Evolutionary conservation across 352 stramenopile species (phyloP), one percentile per base, ranked within the genome.

Genomic region (Phytophthora uliginosa): DNA sequence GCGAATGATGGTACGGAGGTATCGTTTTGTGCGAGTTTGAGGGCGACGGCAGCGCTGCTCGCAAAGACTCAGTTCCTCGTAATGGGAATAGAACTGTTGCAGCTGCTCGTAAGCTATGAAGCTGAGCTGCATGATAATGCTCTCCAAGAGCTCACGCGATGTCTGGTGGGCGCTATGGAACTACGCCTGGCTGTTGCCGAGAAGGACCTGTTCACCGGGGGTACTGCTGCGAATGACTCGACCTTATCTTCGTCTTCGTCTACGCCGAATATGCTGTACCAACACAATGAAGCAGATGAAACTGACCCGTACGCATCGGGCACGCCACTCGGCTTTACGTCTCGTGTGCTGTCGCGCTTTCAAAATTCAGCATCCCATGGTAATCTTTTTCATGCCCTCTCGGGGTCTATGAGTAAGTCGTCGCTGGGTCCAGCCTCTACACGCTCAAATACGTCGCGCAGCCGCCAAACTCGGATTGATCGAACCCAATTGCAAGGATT

Each of bases 301-400:
- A 13, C 52, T 34, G 51, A 66, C 9, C 28, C 52, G 18, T 82
- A 78, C 22, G 50, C 55, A 20, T 63, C 76, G 15, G 66, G 62
- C 4, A 66, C 69, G 34, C 42, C 69, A 7, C 59, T 79, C 36
- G 67, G 81, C 7, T 94, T 95, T 62, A 93, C 86, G 2, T 92
- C 86, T n/a, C 82, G 88, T 18, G 79, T 95, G 24, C 61, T 94
- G 18, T 95, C 86, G n/a, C 83, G 84, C 20, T 85, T 95, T 17
- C 84, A 93, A 20, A 83, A 76, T 13, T 79, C 71, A 38, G 51
- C 68, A 9, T 88, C 86, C 0, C 79, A 90, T 15, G 79, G 76
- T 5, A 88, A 81, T 63, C 61, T 94, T 9, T 93, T 94, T 47
- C 75, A 90, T 34, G 82, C 77, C 17, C 53, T 94, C 12, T 84